Conservation (phyloP, 192 early-diverging fungal genomes). For the Gorgonomyces haynaldii region DNA sequence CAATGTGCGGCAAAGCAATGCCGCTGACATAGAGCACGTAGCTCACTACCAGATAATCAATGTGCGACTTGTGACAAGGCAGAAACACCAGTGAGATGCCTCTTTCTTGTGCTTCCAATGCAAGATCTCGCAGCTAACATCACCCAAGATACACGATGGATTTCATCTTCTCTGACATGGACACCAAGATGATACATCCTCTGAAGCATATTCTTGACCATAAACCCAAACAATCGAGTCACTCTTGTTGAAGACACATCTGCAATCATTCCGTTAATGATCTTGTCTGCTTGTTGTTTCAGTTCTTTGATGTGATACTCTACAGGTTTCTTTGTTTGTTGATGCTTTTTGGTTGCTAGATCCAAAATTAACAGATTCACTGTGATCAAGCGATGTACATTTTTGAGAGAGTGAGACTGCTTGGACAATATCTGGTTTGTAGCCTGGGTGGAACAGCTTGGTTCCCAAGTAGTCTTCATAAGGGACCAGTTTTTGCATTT, state of each 20-base stretch:
- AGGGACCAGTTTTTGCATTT: too few species aligned
- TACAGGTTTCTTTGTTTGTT: background rate
- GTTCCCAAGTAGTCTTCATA: background rate
- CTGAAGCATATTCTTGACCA: constrained; percentile 59
- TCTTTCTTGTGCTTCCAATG: constrained; percentile 43
- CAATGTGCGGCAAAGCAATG: constrained; percentile 68
- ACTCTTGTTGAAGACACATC: constrained; percentile 52
- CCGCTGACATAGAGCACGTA: constrained; percentile 67
- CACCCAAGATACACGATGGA: constrained; percentile 15
- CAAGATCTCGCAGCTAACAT: constrained; percentile 37
- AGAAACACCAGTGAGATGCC: constrained; percentile 65
- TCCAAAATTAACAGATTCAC: background rate
- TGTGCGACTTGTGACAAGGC: constrained; percentile 77
- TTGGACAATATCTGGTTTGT: background rate
- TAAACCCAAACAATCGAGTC: constrained; percentile 45
- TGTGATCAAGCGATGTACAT: background rate
- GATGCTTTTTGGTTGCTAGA: background rate
- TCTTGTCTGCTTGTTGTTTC: constrained; percentile 13
- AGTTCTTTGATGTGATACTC: background rate
- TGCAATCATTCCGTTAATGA: constrained; percentile 45
- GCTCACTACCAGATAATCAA: constrained; percentile 72
- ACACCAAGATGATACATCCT: constrained; percentile 80
- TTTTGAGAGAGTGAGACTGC: background rate
- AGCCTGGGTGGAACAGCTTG: background rate
- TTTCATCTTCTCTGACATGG: constrained; percentile 67